Evolutionary conservation across 2,329 filamentous ascomycete genomes (phyloP).

Genomic region (Huntiella moniliformis): DNA sequence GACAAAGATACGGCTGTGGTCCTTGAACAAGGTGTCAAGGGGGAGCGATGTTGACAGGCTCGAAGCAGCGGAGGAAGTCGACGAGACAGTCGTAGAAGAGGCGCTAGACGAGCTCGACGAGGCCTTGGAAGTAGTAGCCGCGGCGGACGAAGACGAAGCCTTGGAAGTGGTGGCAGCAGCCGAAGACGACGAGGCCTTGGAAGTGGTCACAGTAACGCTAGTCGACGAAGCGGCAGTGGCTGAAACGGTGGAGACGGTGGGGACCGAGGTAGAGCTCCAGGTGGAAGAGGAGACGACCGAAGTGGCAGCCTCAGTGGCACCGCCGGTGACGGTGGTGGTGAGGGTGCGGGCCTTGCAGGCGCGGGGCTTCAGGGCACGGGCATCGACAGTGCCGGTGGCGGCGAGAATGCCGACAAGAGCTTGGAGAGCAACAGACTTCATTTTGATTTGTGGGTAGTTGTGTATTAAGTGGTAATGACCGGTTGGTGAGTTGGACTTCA

Average conservation of each 20-base stretch:
- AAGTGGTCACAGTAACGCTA: not conserved
- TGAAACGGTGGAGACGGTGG: not conserved
- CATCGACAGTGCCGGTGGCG: slow-evolving; percentile 2
- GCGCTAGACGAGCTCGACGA: not conserved
- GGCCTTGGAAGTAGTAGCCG: not conserved
- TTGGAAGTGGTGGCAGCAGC: not conserved
- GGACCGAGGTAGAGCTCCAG: not conserved
- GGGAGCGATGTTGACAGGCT: not conserved
- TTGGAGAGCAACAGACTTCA: slow-evolving; percentile 8
- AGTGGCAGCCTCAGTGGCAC: not conserved
- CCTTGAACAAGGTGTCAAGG: slow-evolving; percentile 5
- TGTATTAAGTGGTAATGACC: not conserved
- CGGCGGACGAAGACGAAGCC: not conserved
- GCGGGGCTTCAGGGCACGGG: slow-evolving; percentile 1
- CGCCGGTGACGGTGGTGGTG: not conserved
- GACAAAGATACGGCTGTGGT: slow-evolving; percentile 27
- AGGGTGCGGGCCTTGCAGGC: slow-evolving; percentile 5
- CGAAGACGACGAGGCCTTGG: not conserved
- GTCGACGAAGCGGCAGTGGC: not conserved
- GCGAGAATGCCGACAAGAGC: slow-evolving; percentile 6
- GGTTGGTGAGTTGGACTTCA: too few relatives aligned
- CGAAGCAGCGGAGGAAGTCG: not conserved
- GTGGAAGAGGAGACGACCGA: not conserved
- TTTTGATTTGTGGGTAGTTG: not conserved
- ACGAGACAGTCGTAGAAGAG: not conserved